Evolutionary conservation across 495 filamentous ascomycete genomes (phyloP).

Genomic region (Penicillium flavigenum): DNA sequence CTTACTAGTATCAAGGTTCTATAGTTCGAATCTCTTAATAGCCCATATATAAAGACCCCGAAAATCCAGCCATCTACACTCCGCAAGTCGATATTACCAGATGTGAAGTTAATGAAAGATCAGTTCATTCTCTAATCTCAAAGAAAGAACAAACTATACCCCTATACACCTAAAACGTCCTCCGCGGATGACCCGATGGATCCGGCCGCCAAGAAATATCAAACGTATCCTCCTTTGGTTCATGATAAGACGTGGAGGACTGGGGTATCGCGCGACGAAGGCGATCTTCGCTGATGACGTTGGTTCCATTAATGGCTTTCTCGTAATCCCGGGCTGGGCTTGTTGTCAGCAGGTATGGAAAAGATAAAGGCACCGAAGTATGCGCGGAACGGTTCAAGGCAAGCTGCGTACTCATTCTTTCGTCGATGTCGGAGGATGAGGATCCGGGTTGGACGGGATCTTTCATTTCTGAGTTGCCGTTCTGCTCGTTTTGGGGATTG

Average conservation of each 20-base stretch:
- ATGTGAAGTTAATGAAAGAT: not conserved
- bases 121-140: not conserved
- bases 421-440: conserved; percentile 4
- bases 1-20: not conserved
- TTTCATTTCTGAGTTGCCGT: not conserved
- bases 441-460: conserved; percentile 1
- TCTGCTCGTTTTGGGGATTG: not conserved
- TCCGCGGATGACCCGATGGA: conserved; percentile 9
- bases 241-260: conserved; percentile 3
- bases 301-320: conserved; percentile 11
- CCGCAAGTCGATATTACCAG: not conserved
- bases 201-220: conserved; percentile 11
- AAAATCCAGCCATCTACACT: not conserved
- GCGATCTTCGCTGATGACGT: conserved; percentile 7
- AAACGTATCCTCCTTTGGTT: conserved; percentile 13
- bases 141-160: not conserved
- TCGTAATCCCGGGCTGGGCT: conserved; percentile 15
- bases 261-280: conserved; percentile 12
- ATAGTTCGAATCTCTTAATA: not conserved
- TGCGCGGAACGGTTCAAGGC: not conserved
- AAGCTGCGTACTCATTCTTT: conserved; percentile 8
- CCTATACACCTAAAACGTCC: conserved; percentile 2
- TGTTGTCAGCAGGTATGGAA: not conserved
- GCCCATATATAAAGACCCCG: not conserved
- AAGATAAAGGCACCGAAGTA: not conserved